Evolutionary conservation across 208 protist genomes (phyloP).

Genomic region (Jaenimonas drosophilae): DNA sequence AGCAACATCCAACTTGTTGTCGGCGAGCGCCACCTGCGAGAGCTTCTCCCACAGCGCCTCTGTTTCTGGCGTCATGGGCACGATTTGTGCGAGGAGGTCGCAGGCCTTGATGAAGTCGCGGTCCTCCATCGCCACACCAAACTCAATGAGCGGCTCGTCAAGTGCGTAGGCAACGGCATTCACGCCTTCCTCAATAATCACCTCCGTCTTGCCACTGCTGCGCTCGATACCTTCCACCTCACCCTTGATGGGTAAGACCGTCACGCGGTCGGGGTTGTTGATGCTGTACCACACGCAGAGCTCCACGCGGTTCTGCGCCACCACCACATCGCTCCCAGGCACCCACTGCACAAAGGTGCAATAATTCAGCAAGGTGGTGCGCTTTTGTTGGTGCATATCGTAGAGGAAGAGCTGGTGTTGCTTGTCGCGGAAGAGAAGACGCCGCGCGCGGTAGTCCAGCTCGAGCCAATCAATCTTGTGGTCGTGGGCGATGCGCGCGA

Average conservation of each 20-base stretch:
- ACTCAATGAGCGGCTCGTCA: conserved; percentile 96
- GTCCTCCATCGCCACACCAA: conserved; percentile 92
- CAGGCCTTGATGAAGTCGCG: conserved; percentile 89
- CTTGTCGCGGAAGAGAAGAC: conserved; percentile 96
- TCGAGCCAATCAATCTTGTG: conserved; percentile 96
- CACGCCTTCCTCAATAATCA: conserved; percentile 95
- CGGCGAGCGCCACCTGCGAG: conserved; percentile 68
- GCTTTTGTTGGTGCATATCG: conserved; percentile 83
- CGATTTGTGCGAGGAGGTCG: conserved; percentile 85
- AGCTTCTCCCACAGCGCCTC: conserved; percentile 94
- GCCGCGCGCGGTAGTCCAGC: conserved; percentile 86
- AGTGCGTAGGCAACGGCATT: conserved; percentile 91
- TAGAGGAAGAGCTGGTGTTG: conserved; percentile 92
- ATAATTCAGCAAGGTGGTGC: conserved; percentile 92
- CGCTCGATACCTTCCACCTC: conserved; percentile 96
- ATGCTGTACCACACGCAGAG: conserved; percentile 98
- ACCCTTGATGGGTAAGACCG: conserved; percentile 93
- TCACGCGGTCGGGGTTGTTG: conserved; percentile 90
- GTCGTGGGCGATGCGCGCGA: conserved; percentile 89
- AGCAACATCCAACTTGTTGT: conserved; percentile 87
- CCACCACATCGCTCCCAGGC: conserved; percentile 95
- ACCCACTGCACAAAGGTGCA: conserved; percentile 98
- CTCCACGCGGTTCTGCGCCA: conserved; percentile 94
- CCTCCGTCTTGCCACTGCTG: conserved; percentile 90
- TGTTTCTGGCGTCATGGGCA: conserved; percentile 83